Conservation (phyloP, 108 stramenopile genomes). For the Cyclotella choctawhatcheeana region DNA sequence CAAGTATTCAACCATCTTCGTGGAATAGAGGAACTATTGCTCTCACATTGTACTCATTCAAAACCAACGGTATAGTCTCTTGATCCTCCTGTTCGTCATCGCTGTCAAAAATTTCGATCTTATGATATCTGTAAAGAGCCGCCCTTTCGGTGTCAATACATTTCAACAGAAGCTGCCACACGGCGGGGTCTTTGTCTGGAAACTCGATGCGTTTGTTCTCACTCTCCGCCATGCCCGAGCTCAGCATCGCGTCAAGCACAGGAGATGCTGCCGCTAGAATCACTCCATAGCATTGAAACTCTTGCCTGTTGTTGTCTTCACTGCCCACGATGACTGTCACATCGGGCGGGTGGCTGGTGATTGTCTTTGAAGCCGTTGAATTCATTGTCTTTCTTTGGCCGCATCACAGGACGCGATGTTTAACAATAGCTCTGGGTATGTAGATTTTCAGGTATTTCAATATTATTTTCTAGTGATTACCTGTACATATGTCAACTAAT, state of each 20-base stretch:
- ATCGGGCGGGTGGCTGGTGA: too few relatives aligned
- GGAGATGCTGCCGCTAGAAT: neutral
- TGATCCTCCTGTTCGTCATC: neutral
- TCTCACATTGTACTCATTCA: neutral
- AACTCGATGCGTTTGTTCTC: neutral
- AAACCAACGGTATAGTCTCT: neutral
- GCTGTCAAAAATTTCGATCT: neutral
- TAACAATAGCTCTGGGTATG: too few relatives aligned
- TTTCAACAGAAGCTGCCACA: neutral
- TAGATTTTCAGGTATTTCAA: too few relatives aligned
- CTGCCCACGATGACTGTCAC: neutral
- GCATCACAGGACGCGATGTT: too few relatives aligned
- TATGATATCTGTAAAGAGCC: neutral
- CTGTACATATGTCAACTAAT: too few relatives aligned
- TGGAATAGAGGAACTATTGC: neutral
- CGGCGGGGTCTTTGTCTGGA: neutral
- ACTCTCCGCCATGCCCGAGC: neutral
- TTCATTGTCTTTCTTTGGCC: too few relatives aligned
- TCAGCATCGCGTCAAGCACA: neutral
- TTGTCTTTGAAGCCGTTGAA: too few relatives aligned
- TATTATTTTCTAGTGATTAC: too few relatives aligned
- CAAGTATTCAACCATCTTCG: neutral
- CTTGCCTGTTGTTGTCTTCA: neutral
- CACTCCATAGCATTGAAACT: slow-evolving; percentile 2
- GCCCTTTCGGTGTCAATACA: neutral